phyloP scores from a whole-genome alignment of 768 basidiomycete genomes.

The Leccinum barrowsii region DNA sequence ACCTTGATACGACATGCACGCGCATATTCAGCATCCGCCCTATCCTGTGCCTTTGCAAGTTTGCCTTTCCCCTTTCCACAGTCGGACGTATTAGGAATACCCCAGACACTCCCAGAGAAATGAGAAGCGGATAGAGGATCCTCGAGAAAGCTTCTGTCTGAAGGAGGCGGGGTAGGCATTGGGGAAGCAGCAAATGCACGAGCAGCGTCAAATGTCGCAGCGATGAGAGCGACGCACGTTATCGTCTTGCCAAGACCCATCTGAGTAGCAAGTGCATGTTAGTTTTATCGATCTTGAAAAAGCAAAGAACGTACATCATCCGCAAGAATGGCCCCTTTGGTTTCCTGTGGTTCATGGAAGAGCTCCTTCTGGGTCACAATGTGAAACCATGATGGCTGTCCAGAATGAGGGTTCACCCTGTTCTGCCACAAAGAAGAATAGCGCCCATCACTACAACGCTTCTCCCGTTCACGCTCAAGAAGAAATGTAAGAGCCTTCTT shows the following conservation, averaged over 20 bases:
- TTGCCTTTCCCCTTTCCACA: conserved; percentile 60
- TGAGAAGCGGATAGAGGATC: conserved; percentile 46
- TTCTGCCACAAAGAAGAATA: conserved; percentile 72
- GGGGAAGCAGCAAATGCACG: conserved; percentile 58
- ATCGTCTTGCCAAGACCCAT: conserved; percentile 99
- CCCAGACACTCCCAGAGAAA: conserved; percentile 80
- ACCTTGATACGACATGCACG: conserved; percentile 75
- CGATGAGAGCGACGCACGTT: conserved; percentile 90
- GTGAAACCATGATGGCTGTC: conserved; percentile 66
- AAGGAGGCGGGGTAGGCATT: conserved; percentile 42
- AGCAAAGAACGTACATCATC: conserved; percentile 75
- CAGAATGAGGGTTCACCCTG: conserved; percentile 46
- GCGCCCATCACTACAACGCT: conserved; percentile 50
- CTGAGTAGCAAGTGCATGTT: conserved; percentile 37
- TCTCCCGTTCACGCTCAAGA: conserved; percentile 80
- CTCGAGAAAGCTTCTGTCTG: conserved; percentile 32
- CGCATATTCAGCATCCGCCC: conserved; percentile 63
- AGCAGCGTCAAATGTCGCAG: conserved; percentile 75
- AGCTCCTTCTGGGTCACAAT: conserved; percentile 80
- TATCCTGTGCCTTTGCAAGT: conserved; percentile 63
- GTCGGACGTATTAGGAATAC: conserved; percentile 60
- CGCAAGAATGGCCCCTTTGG: conserved; percentile 88
- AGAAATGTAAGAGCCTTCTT: conserved; percentile 97
- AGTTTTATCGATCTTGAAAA: conserved; percentile 1
- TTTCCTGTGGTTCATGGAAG: conserved; percentile 60